These are phyloP conservation scores for Ustulina deusta DNA, from an alignment of 2,329 filamentous ascomycete species.

Conservation along the genomic window DNA sequence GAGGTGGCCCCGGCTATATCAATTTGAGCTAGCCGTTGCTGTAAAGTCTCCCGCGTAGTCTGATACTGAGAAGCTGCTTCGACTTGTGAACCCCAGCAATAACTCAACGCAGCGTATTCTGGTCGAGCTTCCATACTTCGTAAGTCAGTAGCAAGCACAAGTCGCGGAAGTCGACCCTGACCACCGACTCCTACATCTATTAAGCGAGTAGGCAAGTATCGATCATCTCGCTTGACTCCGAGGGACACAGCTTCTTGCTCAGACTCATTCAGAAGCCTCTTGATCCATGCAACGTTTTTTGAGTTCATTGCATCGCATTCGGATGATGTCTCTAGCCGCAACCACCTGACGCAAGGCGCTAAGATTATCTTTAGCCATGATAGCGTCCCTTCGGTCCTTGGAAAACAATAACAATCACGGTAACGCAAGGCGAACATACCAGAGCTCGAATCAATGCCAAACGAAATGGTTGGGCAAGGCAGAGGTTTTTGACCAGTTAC, in stretches of 20 bases:
- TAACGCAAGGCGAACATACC: not conserved
- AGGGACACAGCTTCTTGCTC: not conserved
- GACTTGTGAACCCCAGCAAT: conserved; percentile 7
- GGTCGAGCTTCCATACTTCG: not conserved
- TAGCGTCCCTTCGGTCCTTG: not conserved
- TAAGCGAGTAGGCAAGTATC: not conserved
- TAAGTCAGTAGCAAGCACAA: not conserved
- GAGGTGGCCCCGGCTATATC: not conserved
- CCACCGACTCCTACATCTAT: not conserved
- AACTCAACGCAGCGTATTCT: conserved; percentile 4
- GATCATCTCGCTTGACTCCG: not conserved
- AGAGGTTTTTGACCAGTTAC: not conserved
- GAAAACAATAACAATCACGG: not conserved
- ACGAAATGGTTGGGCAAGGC: not conserved
- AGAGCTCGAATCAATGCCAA: conserved; percentile 1
- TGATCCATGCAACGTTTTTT: conserved; percentile 1
- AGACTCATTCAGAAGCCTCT: not conserved
- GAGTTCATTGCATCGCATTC: not conserved
- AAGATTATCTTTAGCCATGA: not conserved
- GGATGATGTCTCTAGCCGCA: conserved; percentile 2
- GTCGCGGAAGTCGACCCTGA: not conserved
- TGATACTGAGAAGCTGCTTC: not conserved
- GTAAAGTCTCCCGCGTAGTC: conserved; percentile 5
- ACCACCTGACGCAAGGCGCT: conserved; percentile 1
- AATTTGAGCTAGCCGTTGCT: conserved; percentile 7